Evolutionary conservation across 2,329 filamentous ascomycete species (phyloP), one percentile per base, ranked within the genome.

Genomic region (Paracoccidioides brasiliensis): DNA sequence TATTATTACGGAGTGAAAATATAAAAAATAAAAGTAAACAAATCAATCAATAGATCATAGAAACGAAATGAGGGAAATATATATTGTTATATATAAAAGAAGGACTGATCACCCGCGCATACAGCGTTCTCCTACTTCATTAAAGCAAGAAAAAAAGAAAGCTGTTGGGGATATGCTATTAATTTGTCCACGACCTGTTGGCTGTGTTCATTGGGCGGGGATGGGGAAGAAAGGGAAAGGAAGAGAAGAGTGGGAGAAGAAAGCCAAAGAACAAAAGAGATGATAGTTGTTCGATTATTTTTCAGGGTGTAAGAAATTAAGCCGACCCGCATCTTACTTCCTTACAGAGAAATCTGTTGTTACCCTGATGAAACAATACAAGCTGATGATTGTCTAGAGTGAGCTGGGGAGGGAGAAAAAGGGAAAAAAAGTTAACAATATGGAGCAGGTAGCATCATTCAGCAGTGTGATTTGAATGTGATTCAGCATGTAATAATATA

Each of bases 171-270:
- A n/a, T 59, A 64, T 48, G 57, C 56, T 55, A 60, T 56, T 58
- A 58, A 45, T 43, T 38, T 33, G 46, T 56, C 49, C 58, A 61
- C 44, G 76, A 78, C 60, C 74, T 78, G 51, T 9, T 42, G 55
- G 59, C 56, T 50, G 60, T 63, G 64, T 64, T 67, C 64, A 63
- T 63, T 63, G 64, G 63, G 67, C 63, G 66, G 67, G 66, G 61
- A 66, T 61, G 61, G 51, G 59, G 61, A 56, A 51, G 62, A 58
- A 58, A 63, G 62, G 64, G 60, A 56, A 62, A 66, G 56, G 59
- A 62, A 57, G 59, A 62, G 56, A 60, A 60, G 62, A 62, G 60
- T 57, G 45, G 56, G 58, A 61, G 57, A 59, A 54, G 56, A 54
- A 54, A 53, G 61, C 59, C 57, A 56, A 58, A 55, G 57, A 56